Evolutionary conservation across 2,329 filamentous ascomycete species (phyloP).

Genomic region (Plenodomus tracheiphilus): DNA sequence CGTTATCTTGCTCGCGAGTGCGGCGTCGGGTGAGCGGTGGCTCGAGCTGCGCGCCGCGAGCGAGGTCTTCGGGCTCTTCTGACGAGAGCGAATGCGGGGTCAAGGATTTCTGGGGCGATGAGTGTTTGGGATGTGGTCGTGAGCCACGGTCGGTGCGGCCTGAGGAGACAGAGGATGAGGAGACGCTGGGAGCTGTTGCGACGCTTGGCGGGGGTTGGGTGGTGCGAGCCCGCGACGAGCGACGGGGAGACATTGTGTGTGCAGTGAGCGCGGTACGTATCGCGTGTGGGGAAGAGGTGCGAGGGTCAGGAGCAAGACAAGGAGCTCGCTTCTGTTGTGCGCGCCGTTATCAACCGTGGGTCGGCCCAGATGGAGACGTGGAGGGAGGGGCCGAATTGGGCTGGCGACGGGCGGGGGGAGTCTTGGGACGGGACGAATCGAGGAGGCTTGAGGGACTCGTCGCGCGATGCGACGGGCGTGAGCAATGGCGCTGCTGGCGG

Average conservation of each 20-base stretch:
- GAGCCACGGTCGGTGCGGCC: slow-evolving; percentile 74
- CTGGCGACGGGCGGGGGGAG: slow-evolving; percentile 9
- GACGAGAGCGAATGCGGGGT: slow-evolving; percentile 74
- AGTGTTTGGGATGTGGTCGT: slow-evolving; percentile 71
- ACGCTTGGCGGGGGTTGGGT: slow-evolving; percentile 68
- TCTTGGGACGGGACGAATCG: slow-evolving; percentile 9
- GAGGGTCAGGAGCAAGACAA: slow-evolving; percentile 1
- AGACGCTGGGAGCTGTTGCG: slow-evolving; percentile 73
- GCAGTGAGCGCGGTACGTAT: slow-evolving; percentile 6
- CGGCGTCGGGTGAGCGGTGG: slow-evolving; percentile 73
- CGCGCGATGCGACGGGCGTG: background rate
- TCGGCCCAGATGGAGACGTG: slow-evolving; percentile 12
- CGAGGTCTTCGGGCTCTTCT: slow-evolving; percentile 64
- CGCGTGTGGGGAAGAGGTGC: background rate
- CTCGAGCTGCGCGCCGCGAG: slow-evolving; percentile 59
- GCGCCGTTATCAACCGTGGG: slow-evolving; percentile 14
- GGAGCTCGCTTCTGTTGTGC: slow-evolving; percentile 10
- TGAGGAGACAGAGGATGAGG: slow-evolving; percentile 72
- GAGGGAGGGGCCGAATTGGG: slow-evolving; percentile 11
- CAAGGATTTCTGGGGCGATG: slow-evolving; percentile 74
- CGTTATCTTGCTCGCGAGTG: slow-evolving; percentile 75
- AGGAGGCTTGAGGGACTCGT: background rate
- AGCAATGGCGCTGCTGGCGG: slow-evolving; percentile 5
- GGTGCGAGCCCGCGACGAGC: slow-evolving; percentile 86
- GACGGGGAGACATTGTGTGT: slow-evolving; percentile 68